Conservation (phyloP, 2,329 filamentous ascomycete species). For the Diplocarpon rosae region DNA sequence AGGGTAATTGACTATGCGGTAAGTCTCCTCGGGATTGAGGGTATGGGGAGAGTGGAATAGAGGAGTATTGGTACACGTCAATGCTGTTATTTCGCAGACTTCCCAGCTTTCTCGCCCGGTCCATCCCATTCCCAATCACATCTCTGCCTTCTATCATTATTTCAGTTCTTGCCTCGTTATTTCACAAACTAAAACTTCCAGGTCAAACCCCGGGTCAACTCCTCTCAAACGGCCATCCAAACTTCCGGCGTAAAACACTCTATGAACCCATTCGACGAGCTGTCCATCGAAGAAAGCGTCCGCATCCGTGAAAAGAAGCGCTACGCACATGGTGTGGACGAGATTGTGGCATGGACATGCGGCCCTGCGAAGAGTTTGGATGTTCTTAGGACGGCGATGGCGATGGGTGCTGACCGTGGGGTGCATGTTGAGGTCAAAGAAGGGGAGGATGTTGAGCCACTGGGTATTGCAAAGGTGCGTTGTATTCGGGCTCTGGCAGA, state of each 20-base stretch:
- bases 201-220: conserved; percentile 62
- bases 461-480: conserved; percentile 70
- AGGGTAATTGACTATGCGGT: conserved; percentile 82
- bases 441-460: conserved; percentile 69
- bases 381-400: conserved; percentile 90
- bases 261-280: conserved; percentile 98
- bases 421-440: conserved; percentile 79
- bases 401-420: conserved; percentile 90
- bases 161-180: background rate
- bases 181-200: conserved; percentile 23
- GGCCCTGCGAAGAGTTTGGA: conserved; percentile 83
- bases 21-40: conserved; percentile 34
- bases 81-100: no score
- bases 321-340: conserved; percentile 64
- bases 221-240: conserved; percentile 75
- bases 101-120: background rate
- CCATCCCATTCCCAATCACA: background rate
- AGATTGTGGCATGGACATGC: conserved; percentile 83
- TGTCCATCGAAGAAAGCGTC: conserved; percentile 92
- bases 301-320: conserved; percentile 80
- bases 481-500: background rate
- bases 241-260: conserved; percentile 90
- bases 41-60: no score
- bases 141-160: background rate
- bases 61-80: no score